Base-by-base conservation (phyloP, 2,329 filamentous ascomycete genomes). In the Aspergillus nomiae region DNA sequence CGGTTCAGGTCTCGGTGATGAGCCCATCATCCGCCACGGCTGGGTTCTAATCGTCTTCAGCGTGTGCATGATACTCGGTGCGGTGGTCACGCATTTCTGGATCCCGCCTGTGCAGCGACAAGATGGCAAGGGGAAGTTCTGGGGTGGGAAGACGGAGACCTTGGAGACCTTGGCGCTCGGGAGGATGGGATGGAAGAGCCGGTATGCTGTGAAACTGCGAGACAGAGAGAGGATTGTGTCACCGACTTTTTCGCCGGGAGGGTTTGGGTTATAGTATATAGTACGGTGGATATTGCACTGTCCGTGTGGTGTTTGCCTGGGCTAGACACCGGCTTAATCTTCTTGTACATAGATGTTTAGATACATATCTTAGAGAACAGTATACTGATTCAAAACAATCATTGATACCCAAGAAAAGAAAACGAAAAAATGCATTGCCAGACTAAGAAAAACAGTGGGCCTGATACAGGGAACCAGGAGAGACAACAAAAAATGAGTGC, bases 1-100 rank as follows among this genome's bases (percentile, higher is more conserved):
- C 59, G 76, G 77, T 26, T 68, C 72, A 0, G 75, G 70, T 1
- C 69, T 74, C 0, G 74, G 76, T 1, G 57, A 70, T 28, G 62
- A 67, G 19, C 72, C 75, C 45, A 79, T 77, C 11, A 70, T 69
- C 53, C 76, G 74, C 24, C 78, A 80, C 65, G 78, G 78, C 41
- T 77, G 73, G 62, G 74, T 80, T 55, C 66, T 80, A 43, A 76
- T 77, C 32, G 73, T 81, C 30, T 81, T 81, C 67, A 77, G 75
- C 58, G 76, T 69, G 1, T 78, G 76, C 43, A 81, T 81, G 79
- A 65, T 81, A 3, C 51, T 80, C 3, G 79, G 79, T 1, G 78
- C 78, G 1, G 71, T 60, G 3, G 71, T 80, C 2, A 80, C 79
- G 11, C 76, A 78, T 60, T 77, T 78, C 63, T 77, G 75, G 70